Evolutionary conservation across 331 rosid species (phyloP), one percentile per base, ranked within the genome.

Genomic region (Acacia pycnantha): DNA sequence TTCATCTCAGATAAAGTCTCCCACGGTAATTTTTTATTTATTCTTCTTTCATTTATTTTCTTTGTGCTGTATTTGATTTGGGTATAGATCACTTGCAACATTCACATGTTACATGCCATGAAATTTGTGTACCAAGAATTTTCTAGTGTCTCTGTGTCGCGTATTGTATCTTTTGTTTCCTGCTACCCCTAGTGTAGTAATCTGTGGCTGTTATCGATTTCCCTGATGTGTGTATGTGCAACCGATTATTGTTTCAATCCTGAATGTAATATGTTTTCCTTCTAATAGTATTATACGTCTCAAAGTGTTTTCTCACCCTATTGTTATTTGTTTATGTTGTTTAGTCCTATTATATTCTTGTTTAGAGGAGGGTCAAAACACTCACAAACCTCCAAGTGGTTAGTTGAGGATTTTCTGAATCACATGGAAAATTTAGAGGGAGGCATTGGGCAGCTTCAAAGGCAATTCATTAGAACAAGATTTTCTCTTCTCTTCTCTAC

Each of bases 401-500:
- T 62, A 26, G 48, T 77, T 59, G 74, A 75, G 65, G 65, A 51
- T 77, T 68, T 79, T 24, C 87, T 74, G 44, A 79, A 21, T 33
- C 24, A 70, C 5, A 70, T 85, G 50, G 64, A 40, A 43, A 84
- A 88, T 24, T 40, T 88, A 4, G 86, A 86, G 71, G 76, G 29
- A 77, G 81, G 85, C 74, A 79, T 87, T 18, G 84, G 82, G 74
- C 40, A 58, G 24, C 73, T 87, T 50, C 85, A 77, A 33, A 80
- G 88, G 70, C 70, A 70, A 51, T 70, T 89, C n/a, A 84, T 89
- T 50, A 79, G 82, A 48, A 71, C 65, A 15, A 74, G 85, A 85
- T 86, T 81, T 66, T 82, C 90, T 22, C 82, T 86, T 84, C 37
- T 33, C 37, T 37, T 37, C 40, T 43, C 89, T 91, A 87, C 82